Conservation (phyloP, 2,329 filamentous ascomycete genomes). For the Penicillium corylophilum region DNA sequence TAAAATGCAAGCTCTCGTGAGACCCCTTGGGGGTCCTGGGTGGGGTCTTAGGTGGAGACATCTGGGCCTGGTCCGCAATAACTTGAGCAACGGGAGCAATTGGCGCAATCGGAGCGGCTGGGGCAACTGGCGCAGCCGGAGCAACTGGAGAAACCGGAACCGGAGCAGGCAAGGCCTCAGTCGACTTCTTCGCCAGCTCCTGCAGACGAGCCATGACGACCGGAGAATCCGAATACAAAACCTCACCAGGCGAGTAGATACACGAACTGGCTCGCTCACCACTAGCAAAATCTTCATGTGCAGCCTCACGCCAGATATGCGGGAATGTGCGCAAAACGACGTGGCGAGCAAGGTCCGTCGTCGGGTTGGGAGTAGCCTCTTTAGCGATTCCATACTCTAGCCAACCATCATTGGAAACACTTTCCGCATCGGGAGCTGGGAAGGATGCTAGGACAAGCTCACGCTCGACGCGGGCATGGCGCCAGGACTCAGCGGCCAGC, state of each 20-base stretch:
- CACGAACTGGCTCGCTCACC: slow-evolving; percentile 47
- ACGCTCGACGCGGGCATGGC: slow-evolving; percentile 57
- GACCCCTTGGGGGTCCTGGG: background rate
- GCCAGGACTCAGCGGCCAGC: slow-evolving; percentile 58
- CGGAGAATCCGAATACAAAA: slow-evolving; percentile 52
- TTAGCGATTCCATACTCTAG: slow-evolving; percentile 33
- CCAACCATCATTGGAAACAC: slow-evolving; percentile 38
- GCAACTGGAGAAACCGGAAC: too few species aligned
- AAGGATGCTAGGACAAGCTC: slow-evolving; percentile 56
- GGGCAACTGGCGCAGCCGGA: too few species aligned
- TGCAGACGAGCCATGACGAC: slow-evolving; percentile 40
- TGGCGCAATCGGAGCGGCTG: too few species aligned
- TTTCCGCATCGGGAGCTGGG: slow-evolving; percentile 41
- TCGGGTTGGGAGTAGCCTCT: slow-evolving; percentile 12
- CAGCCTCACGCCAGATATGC: slow-evolving; percentile 52
- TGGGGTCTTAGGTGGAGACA: slow-evolving; percentile 10
- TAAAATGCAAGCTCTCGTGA: background rate
- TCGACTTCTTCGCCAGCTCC: slow-evolving; percentile 39
- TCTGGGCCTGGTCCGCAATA: slow-evolving; percentile 3
- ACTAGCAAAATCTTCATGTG: slow-evolving; percentile 49
- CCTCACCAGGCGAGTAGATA: slow-evolving; percentile 51
- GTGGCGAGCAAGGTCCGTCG: slow-evolving; percentile 35
- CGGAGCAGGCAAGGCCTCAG: slow-evolving; percentile 7
- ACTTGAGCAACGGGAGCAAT: too few species aligned
- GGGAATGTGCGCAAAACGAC: slow-evolving; percentile 54